Base-by-base conservation (phyloP, 345 rosid species). In the Theobroma cacao region DNA sequence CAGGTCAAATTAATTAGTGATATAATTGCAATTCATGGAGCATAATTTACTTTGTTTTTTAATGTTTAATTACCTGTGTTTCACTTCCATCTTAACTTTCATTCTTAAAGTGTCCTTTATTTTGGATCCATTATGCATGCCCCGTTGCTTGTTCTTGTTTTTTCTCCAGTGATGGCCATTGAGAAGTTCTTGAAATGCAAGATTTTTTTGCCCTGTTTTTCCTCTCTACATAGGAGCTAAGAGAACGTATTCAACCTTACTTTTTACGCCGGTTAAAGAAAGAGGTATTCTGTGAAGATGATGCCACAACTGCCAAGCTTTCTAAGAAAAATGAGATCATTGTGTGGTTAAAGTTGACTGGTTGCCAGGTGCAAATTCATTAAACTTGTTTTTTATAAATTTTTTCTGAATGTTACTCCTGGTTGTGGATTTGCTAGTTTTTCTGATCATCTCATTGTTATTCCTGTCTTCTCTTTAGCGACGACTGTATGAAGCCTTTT, bases 321-420 rank as follows among this genome's bases (percentile, higher is more conserved):
- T 94, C 99, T 59, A 92, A 87, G 82, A 96, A 96, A 84, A 91
- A 89, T 81, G 98, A 96, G 82, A 84, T 94, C 81, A 95, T 94
- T 75, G 94, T 96, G 68, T 96, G 99, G 99, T 85, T 96, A 83
- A 89, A 89, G 72, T 81, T 96, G 84, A 94, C 98, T 50, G 80
- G 75, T 75, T 94, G 93, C 80, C 99, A 96, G 99, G 99, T 96
- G 41, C 47, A 77, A 69, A 74, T 76, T 81, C 31, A 69, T 59
- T 74, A 48, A 64, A 73, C 52, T 40, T 38, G 58, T 28, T 40
- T 30, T 31, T 38, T 11, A 66, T 58, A 15, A 52, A 22, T 22
- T 41, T 45, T 52, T 11, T 75, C 34, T 59, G 31, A 67, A 65
- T 81, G 79, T 52, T 71, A 31, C 75, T 50, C 5, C 13, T 75